Conservation (phyloP, 495 filamentous ascomycete species). For the Hypomontagnella monticulosa region DNA sequence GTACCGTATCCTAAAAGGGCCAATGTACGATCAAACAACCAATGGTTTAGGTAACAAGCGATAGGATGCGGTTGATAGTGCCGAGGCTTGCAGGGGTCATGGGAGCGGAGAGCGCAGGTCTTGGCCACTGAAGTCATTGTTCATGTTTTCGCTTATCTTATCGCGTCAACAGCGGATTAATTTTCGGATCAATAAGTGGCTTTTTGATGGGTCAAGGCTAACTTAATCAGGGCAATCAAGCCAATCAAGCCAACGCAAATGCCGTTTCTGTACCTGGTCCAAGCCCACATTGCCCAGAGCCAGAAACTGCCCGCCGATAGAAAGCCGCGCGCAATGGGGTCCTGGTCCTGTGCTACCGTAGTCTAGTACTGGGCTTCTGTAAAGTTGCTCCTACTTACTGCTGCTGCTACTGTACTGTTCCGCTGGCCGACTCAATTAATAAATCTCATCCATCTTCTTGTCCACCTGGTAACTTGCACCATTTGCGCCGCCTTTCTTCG, state of each 20-base stretch:
- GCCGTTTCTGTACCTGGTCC: constrained; percentile 15
- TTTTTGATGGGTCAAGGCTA: constrained; percentile 8
- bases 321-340: constrained; percentile 42
- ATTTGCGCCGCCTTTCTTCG: constrained; percentile 44
- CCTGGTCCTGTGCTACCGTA: constrained; percentile 13
- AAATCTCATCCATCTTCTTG: constrained; percentile 34
- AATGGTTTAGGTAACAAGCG: constrained; percentile 2
- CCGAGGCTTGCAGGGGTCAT: constrained; percentile 25
- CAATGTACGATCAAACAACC: background rate
- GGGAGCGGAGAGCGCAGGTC: constrained; percentile 7
- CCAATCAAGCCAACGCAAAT: constrained; percentile 28
- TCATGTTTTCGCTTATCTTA: constrained; percentile 39
- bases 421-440: constrained; percentile 22
- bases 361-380: background rate
- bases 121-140: constrained; percentile 34
- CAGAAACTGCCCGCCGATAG: constrained; percentile 37
- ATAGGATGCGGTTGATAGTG: constrained; percentile 1
- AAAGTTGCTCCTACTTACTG: background rate
- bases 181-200: constrained; percentile 31
- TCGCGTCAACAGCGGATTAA: constrained; percentile 37
- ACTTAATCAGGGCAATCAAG: background rate
- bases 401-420: constrained; percentile 8
- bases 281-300: constrained; percentile 26
- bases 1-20: background rate
- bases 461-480: constrained; percentile 11